Evolutionary conservation across 352 stramenopile species (phyloP).

Genomic region (Globisporangium cylindrosporum): DNA sequence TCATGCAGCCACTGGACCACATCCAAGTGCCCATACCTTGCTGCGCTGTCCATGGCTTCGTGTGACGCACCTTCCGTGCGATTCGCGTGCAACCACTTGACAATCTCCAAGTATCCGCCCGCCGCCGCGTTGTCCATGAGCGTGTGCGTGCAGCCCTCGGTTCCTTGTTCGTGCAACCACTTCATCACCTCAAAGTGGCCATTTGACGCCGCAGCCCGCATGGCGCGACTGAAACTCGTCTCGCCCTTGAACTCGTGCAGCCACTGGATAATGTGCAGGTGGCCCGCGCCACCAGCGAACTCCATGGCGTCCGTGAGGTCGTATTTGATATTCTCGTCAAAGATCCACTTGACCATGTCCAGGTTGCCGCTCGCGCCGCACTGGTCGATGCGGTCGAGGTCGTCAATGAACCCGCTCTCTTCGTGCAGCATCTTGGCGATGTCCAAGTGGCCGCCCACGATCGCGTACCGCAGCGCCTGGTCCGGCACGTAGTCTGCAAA

Average conservation of each 20-base stretch:
- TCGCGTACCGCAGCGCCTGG: slow-evolving; percentile 14
- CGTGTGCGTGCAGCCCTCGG: slow-evolving; percentile 22
- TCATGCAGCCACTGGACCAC: slow-evolving; percentile 38
- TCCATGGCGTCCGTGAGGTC: slow-evolving; percentile 22
- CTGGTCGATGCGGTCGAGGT: slow-evolving; percentile 17
- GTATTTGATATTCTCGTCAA: slow-evolving; percentile 13
- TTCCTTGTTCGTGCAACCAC: slow-evolving; percentile 21
- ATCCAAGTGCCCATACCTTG: slow-evolving; percentile 11
- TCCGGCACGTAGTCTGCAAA: slow-evolving; percentile 15
- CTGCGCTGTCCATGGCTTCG: slow-evolving; percentile 16
- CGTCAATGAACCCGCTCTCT: slow-evolving; percentile 10
- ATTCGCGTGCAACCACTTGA: slow-evolving; percentile 21
- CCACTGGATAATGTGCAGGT: slow-evolving; percentile 28
- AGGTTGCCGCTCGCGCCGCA: slow-evolving; percentile 15
- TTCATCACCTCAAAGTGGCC: slow-evolving; percentile 24
- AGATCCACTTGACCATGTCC: slow-evolving; percentile 17
- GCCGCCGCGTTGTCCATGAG: slow-evolving; percentile 22
- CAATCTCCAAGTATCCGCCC: slow-evolving; percentile 12
- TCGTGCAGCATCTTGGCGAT: slow-evolving; percentile 17
- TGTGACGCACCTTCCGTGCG: slow-evolving; percentile 11
- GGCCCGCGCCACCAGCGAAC: slow-evolving; percentile 19
- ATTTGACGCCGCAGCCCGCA: slow-evolving; percentile 16
- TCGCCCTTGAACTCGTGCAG: slow-evolving; percentile 20
- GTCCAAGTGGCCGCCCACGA: slow-evolving; percentile 15
- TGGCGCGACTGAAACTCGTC: slow-evolving; percentile 16